These are phyloP conservation scores for Aspergillus diversus DNA, from an alignment of 495 filamentous ascomycete species.

Conservation along the genomic window DNA sequence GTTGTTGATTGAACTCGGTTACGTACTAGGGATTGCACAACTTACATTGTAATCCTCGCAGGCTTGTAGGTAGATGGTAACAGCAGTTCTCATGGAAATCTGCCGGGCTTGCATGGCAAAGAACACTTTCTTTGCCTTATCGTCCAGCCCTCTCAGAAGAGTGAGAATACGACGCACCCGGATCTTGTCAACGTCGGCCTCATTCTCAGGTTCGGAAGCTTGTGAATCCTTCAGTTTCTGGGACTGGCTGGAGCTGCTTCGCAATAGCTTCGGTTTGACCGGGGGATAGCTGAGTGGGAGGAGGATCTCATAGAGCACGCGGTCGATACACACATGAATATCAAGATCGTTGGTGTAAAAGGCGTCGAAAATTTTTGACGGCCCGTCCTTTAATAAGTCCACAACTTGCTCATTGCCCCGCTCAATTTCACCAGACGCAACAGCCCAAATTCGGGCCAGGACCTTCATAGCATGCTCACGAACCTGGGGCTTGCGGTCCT, in stretches of 20 bases:
- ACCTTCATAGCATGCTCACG: conserved; percentile 84
- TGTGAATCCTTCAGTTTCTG: conserved; percentile 60
- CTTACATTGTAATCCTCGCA: conserved; percentile 82
- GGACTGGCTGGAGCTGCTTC: conserved; percentile 60
- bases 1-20: conserved; percentile 5
- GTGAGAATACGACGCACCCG: conserved; percentile 84
- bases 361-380: conserved; percentile 82
- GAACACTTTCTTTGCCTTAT: conserved; percentile 80
- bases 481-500: conserved; percentile 81
- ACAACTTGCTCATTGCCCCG: conserved; percentile 76
- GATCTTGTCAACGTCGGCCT: conserved; percentile 77
- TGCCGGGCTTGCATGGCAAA: conserved; percentile 83
- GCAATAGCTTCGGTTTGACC: conserved; percentile 68
- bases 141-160: conserved; percentile 76
- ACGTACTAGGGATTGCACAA: not conserved
- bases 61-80: conserved; percentile 71
- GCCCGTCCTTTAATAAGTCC: conserved; percentile 73
- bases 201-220: conserved; percentile 47
- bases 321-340: conserved; percentile 80
- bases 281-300: conserved; percentile 85
- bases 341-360: conserved; percentile 91
- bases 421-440: conserved; percentile 83
- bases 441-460: conserved; percentile 86
- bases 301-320: conserved; percentile 82
- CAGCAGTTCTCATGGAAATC: conserved; percentile 65